Base-by-base conservation (phyloP, 2,329 filamentous ascomycete genomes). In the Boeremia lycopersici region DNA sequence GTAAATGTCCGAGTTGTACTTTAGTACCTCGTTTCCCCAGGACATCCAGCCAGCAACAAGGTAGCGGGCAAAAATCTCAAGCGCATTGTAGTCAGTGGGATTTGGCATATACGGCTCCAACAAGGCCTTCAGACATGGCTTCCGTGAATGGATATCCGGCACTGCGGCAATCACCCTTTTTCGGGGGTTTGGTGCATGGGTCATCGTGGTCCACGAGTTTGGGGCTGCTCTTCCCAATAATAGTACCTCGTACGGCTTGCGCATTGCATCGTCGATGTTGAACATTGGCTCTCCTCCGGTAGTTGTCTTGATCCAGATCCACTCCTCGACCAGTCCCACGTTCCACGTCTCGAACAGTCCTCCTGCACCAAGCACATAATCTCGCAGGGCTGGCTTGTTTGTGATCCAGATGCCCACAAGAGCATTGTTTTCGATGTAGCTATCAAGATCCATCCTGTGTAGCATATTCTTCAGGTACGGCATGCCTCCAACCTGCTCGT, bases 241-340 rank as follows among this genome's bases (percentile, higher is more conserved):
- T 23, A 93, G 73, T 43, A 87, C 80, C 74, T 95, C 90, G 81
- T 90, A 93, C 0, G 90, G 89, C 74, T 88, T 91, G 60, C 89
- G 82, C 86, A 86, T 90, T 2, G 73, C 57, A 3, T 84, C 84
- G 29, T 86, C 81, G 2, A 90, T 50, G 29, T 81, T 73, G 54
- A 83, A 84, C 26, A 92, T 79, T 0, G 89, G 86, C 68, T 89
- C 84, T 0, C 90, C 90, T 0, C 71, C 61, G 0, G 73, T 72
- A 0, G 90, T 90, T 10, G 89, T 81, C 72, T 95, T 95, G 43
- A 93, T 72, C 90, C 90, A 95, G 2, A 86, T 81, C 89, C 90
- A 93, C 69, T 93, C 88, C 43, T 87, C 84, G 0, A 84, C 78
- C 10, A 85, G 68, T 46, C 86, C 81, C 0, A 93, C 75, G 23